Conservation (phyloP, 1,139 yeast species). For the Eremothecium gossypii region DNA sequence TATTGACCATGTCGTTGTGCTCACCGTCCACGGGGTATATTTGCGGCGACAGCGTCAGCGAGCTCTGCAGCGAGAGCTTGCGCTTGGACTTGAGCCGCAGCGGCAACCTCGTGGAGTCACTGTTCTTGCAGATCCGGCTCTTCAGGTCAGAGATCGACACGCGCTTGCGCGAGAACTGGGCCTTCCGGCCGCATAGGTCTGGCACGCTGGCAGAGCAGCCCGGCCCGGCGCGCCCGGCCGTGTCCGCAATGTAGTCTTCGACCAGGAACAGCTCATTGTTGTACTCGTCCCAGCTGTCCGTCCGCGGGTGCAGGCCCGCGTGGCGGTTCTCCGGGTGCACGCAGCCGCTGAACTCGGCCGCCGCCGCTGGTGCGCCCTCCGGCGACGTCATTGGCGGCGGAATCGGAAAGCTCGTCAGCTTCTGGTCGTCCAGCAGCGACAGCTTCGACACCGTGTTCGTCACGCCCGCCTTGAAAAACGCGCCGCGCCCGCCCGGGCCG, state of each 20-base stretch:
- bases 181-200: neutral
- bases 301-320: constrained; percentile 15
- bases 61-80: constrained; percentile 6
- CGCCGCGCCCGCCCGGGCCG: constrained; percentile 11
- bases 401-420: constrained; percentile 24
- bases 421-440: constrained; percentile 24
- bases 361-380: constrained; percentile 11
- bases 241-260: constrained; percentile 22
- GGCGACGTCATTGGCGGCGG: constrained; percentile 19
- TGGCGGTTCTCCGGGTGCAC: constrained; percentile 17
- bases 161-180: constrained; percentile 14
- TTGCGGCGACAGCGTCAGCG: constrained; percentile 6
- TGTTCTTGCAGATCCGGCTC: constrained; percentile 16
- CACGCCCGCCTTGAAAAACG: constrained; percentile 17
- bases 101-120: constrained; percentile 14
- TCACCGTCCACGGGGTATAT: constrained; percentile 3
- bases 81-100: constrained; percentile 14
- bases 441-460: constrained; percentile 21
- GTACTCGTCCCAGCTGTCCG: constrained; percentile 7
- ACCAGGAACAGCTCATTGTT: constrained; percentile 12
- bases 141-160: constrained; percentile 24
- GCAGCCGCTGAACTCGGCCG: constrained; percentile 19
- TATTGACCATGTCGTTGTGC: constrained; percentile 2
- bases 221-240: constrained; percentile 5
- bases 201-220: neutral